phyloP scores from a whole-genome alignment of 2,329 filamentous ascomycete genomes.

The Penicillium sumatraense region DNA sequence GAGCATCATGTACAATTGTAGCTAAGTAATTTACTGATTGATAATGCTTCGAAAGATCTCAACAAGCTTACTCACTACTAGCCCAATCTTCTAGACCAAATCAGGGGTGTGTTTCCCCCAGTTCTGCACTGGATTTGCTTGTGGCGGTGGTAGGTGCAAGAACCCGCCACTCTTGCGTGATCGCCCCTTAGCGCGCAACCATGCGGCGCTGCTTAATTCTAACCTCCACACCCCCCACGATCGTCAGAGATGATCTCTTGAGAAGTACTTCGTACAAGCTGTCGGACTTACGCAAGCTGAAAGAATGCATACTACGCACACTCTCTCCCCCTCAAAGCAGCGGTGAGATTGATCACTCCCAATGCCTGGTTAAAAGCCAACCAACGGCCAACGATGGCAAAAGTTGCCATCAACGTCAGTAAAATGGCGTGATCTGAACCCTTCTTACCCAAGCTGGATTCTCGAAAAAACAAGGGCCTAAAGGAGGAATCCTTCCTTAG shows the following conservation, averaged over 20 bases:
- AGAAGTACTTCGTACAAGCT: neutral
- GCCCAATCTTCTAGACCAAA: neutral
- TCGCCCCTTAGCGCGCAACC: constrained; percentile 27
- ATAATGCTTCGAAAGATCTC: neutral
- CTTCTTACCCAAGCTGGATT: constrained; percentile 9
- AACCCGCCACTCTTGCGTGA: constrained; percentile 34
- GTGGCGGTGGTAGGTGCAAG: constrained; percentile 10
- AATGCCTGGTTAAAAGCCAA: neutral
- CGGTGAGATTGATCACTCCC: constrained; percentile 14
- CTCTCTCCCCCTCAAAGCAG: too few species aligned
- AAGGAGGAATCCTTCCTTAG: neutral
- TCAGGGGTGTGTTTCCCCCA: neutral
- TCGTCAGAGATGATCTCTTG: neutral
- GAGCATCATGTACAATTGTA: too few species aligned
- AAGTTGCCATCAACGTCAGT: constrained; percentile 28
- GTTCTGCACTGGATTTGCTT: neutral
- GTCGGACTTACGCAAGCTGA: neutral
- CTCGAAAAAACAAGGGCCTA: constrained; percentile 6
- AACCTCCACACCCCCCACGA: constrained; percentile 21
- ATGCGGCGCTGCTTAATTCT: constrained; percentile 17
- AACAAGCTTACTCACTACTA: neutral
- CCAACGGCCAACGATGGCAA: constrained; percentile 16
- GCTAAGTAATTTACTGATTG: neutral
- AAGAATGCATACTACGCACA: neutral
- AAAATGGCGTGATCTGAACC: constrained; percentile 27